Evolutionary conservation across 352 stramenopile species (phyloP).

Genomic region (Phytophthora litchii): DNA sequence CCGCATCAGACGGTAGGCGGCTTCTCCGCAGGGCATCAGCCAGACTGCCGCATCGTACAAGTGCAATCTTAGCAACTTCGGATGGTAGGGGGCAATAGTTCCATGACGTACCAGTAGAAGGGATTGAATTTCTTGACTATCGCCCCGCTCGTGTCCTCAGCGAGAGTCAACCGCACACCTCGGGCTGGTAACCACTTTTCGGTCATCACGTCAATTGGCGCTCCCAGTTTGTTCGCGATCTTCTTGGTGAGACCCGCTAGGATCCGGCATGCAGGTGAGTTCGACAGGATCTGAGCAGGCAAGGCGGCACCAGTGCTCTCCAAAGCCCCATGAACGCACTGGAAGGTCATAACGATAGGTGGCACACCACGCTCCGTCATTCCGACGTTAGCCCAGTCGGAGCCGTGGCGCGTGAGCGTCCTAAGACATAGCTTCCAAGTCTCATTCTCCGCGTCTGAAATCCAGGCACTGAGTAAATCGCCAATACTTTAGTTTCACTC

Average conservation of each 20-base stretch:
- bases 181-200: constrained; percentile 75
- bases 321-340: constrained; percentile 47
- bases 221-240: constrained; percentile 80
- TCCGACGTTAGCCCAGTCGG: constrained; percentile 72
- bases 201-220: constrained; percentile 84
- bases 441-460: constrained; percentile 51
- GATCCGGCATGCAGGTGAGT: constrained; percentile 75
- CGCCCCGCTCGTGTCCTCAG: constrained; percentile 5
- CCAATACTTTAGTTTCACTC: no score
- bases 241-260: constrained; percentile 85
- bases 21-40: constrained; percentile 24
- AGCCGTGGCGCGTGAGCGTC: constrained; percentile 74
- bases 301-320: constrained; percentile 59
- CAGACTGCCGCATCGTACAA: constrained; percentile 10
- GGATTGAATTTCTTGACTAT: constrained; percentile 71
- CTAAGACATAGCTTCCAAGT: constrained; percentile 72
- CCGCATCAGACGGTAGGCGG: constrained; percentile 1
- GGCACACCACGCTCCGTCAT: constrained; percentile 70
- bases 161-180: constrained; percentile 29
- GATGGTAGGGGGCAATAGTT: neutral
- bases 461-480: no score
- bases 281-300: constrained; percentile 59
- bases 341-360: constrained; percentile 67
- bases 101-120: constrained; percentile 61
- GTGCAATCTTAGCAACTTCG: neutral